Evolutionary conservation across 2,329 filamentous ascomycete species (phyloP), one percentile per base, ranked within the genome.

Genomic region (Dothideomycetes sp.): DNA sequence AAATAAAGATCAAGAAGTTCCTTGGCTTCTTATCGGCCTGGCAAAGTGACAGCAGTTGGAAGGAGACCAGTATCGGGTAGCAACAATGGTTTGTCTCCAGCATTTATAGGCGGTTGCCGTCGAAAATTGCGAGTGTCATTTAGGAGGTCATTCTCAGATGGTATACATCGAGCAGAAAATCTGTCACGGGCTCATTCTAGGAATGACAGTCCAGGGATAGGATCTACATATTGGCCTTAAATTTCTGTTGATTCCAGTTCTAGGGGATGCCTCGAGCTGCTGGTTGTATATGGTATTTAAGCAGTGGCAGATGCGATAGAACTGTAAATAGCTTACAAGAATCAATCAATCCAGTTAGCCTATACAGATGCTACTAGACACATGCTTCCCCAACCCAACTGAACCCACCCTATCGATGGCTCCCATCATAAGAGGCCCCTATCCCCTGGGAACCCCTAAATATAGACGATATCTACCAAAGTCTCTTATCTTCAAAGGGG

Each of bases 1-100:
- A 78, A 78, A 41, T 78, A 78, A 5, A 73, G 59, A 6, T 64
- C 61, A 4, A 78, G 56, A 2, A 76, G 50, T 16, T 65, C 62
- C 54, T 59, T 15, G 9, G 28, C 25, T 13, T 18, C 15, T 10
- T 17, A 16, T 11, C 33, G 16, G 6, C 4, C 8, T 11, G 31
- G 31, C 1, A 33, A 19, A 13, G 12, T 34, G 17, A 34, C 20
- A 12, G 23, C 16, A 10, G 32, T 29, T n/a, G 18, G 29, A n/a
- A n/a, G n/a, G n/a, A n/a, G n/a, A n/a, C n/a, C n/a, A 4, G 25
- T 23, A 2, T 37, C 41, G 5, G 32, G 12, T 19, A 25, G 20
- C 5, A 19, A 24, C n/a, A 43, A 16, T 23, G 41, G 41, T 6
- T 33, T 29, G 25, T 43, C 41, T 5, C 41, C 41, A 6, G 34